Evolutionary conservation across 2,329 filamentous ascomycete species (phyloP).

Genomic region (Cercospora sojina): DNA sequence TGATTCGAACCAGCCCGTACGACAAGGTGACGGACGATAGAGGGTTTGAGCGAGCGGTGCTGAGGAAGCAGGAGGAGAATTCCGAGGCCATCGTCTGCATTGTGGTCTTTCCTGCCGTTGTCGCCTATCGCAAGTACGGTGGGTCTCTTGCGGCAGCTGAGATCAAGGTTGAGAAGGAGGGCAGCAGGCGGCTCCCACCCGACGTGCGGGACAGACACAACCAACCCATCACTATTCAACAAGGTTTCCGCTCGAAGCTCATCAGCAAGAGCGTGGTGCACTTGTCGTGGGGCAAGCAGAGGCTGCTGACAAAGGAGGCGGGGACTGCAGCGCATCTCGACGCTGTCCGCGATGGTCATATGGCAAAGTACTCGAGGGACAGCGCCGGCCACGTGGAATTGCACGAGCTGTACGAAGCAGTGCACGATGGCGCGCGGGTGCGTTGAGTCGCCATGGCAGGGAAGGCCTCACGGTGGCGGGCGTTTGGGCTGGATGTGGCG

Average conservation of each 20-base stretch:
- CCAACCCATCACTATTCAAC: background rate
- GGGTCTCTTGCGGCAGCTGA: constrained; percentile 25
- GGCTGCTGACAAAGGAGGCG: constrained; percentile 34
- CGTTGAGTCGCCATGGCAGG: background rate
- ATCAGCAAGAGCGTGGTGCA: constrained; percentile 33
- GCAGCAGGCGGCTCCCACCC: constrained; percentile 13
- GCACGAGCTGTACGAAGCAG: constrained; percentile 18
- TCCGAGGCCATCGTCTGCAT: constrained; percentile 34
- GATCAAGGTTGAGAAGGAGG: constrained; percentile 22
- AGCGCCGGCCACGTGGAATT: constrained; percentile 35
- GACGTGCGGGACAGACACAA: constrained; percentile 8
- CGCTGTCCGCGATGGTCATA: constrained; percentile 25
- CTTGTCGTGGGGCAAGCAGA: constrained; percentile 34
- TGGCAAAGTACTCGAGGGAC: constrained; percentile 39
- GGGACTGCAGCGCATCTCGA: constrained; percentile 34
- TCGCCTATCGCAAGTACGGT: constrained; percentile 33
- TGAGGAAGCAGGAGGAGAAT: constrained; percentile 19
- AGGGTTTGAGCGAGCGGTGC: constrained; percentile 21
- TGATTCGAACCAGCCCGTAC: constrained; percentile 30
- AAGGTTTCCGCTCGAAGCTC: constrained; percentile 32
- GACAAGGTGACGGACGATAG: constrained; percentile 23
- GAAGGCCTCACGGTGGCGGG: background rate
- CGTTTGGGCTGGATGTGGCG: background rate
- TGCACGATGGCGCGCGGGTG: background rate
- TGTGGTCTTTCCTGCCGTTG: constrained; percentile 32